These are phyloP conservation scores for Curvularia hawaiiensis DNA, from an alignment of 2,329 filamentous ascomycete species.

Conservation along the genomic window DNA sequence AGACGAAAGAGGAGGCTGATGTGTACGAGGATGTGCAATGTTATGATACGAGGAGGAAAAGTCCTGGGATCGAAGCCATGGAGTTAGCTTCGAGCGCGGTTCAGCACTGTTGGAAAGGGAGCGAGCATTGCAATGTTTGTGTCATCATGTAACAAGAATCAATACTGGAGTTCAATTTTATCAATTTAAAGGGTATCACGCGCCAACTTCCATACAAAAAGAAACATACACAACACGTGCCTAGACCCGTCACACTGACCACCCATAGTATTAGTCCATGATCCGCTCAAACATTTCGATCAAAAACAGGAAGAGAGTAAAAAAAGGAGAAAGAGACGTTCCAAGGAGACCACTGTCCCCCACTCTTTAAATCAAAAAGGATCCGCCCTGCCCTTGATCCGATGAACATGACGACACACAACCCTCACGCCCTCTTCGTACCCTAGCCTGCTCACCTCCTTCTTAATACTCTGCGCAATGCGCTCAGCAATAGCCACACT, in stretches of 20 bases:
- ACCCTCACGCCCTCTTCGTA: conserved; percentile 25
- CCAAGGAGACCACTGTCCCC: background rate
- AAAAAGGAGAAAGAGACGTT: background rate
- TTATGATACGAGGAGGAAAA: conserved; percentile 3
- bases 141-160: conserved; percentile 29
- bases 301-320: background rate
- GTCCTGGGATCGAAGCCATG: background rate
- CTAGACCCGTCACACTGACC: background rate
- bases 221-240: background rate
- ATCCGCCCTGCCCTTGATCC: conserved; percentile 28
- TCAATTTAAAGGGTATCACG: conserved; percentile 9
- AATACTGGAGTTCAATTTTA: conserved; percentile 17
- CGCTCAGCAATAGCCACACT: conserved; percentile 39
- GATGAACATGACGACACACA: conserved; percentile 38
- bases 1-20: background rate
- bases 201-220: background rate
- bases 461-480: conserved; percentile 29
- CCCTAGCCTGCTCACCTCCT: conserved; percentile 18
- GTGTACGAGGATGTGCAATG: conserved; percentile 2
- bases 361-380: conserved; percentile 17
- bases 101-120: conserved; percentile 7
- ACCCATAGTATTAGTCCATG: background rate
- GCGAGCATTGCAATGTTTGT: conserved; percentile 4
- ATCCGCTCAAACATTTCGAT: background rate
- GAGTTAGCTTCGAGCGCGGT: conserved; percentile 6